These are phyloP conservation scores for Phytophthora europaea DNA, from an alignment of 352 stramenopile genomes.

Conservation along the genomic window DNA sequence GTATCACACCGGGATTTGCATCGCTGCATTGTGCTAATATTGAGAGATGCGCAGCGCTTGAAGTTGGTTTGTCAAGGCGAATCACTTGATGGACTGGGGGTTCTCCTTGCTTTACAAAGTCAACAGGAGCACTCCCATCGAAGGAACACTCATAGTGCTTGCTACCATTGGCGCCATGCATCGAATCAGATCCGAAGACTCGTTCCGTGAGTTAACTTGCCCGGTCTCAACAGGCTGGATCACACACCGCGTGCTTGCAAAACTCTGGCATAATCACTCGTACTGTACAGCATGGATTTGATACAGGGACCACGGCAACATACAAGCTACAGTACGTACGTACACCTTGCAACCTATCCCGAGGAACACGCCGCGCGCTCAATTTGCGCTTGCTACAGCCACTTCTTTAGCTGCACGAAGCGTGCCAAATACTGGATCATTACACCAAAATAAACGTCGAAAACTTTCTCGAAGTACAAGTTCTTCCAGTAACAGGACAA, in stretches of 20 bases:
- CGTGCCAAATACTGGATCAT: too few species aligned
- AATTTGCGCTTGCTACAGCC: neutral
- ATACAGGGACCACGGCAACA: neutral
- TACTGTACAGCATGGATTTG: neutral
- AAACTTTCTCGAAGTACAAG: neutral
- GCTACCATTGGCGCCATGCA: neutral
- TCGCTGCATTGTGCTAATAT: slow-evolving; percentile 14
- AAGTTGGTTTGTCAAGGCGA: neutral
- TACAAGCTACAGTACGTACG: neutral
- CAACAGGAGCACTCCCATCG: neutral
- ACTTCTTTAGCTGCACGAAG: neutral
- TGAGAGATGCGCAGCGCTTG: neutral
- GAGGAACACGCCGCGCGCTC: neutral
- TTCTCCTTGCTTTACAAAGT: neutral
- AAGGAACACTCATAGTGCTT: neutral
- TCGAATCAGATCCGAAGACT: neutral
- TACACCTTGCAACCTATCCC: neutral
- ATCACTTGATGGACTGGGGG: neutral
- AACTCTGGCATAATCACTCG: neutral
- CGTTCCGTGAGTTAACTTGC: neutral
- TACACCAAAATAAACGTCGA: too few species aligned
- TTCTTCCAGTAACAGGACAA: neutral
- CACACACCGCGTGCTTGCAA: neutral
- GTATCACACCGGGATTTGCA: slow-evolving; percentile 19
- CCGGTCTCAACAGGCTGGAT: neutral